Conservation (phyloP, 495 filamentous ascomycete genomes). For the Neurospora pannonica region DNA sequence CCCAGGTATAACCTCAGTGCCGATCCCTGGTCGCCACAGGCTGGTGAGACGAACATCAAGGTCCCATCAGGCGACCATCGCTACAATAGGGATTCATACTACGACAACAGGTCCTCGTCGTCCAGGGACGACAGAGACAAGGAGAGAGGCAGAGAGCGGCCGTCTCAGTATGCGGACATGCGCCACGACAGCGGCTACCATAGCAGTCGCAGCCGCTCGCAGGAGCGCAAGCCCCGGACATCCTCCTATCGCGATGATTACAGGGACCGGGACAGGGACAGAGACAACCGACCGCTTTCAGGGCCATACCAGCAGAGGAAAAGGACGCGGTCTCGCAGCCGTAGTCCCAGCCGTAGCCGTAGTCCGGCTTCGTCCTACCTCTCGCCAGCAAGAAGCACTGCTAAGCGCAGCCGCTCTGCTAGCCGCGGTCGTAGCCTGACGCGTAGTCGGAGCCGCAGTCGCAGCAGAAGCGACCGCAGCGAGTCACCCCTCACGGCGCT, state of each 20-base stretch:
- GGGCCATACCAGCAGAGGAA: conserved; percentile 2
- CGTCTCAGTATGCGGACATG: conserved; percentile 2
- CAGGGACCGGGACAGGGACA: conserved; percentile 3
- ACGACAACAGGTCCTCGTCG: conserved; percentile 1
- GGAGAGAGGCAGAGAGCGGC: not conserved
- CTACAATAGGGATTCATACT: conserved; percentile 1
- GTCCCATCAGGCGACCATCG: not conserved
- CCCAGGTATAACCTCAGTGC: conserved; percentile 2
- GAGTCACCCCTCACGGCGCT: conserved; percentile 17
- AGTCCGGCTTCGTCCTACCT: not conserved
- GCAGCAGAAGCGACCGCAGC: conserved; percentile 7
- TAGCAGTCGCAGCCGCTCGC: conserved; percentile 16
- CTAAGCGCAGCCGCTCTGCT: not conserved
- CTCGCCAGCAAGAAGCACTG: not conserved
- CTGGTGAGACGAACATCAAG: conserved; percentile 15
- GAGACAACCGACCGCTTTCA: conserved; percentile 6
- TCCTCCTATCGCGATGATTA: conserved; percentile 9
- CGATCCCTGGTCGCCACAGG: conserved; percentile 20
- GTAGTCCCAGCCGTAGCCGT: not conserved
- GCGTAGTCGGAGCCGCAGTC: conserved; percentile 1
- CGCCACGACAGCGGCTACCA: conserved; percentile 26
- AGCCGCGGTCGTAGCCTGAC: not conserved
- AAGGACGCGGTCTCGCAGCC: not conserved
- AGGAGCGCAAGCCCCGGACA: not conserved
- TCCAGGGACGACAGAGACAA: conserved; percentile 10